A percentile compares a stretch with the other conserved stretches of the same genome.
phyloP scores from a whole-genome alignment of 139 green algal species.

The Chlamydomonas incerta region DNA sequence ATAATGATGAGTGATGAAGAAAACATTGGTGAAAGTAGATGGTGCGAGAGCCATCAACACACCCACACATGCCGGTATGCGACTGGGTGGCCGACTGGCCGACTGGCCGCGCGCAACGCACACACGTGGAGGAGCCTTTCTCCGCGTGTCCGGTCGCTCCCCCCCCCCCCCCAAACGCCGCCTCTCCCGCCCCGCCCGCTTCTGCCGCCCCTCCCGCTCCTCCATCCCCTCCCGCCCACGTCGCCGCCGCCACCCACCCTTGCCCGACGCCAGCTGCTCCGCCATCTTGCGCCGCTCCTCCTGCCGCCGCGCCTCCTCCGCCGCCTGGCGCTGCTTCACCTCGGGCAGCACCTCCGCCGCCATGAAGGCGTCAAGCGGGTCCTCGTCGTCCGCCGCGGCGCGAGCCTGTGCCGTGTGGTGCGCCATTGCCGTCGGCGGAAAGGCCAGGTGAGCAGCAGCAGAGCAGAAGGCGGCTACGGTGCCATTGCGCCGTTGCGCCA shows the following conservation, averaged over 20 bases:
- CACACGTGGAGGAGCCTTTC: too few species aligned
- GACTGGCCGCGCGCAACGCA: too few species aligned
- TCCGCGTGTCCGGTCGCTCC: too few species aligned
- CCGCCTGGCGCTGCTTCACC: conserved; percentile 73
- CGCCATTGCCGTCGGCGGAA: too few species aligned
- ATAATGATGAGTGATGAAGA: too few species aligned
- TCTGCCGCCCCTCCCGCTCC: not conserved
- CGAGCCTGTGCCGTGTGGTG: not conserved
- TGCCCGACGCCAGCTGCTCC: conserved; percentile 55
- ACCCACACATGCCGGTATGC: too few species aligned
- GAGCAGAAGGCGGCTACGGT: too few species aligned
- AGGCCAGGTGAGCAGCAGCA: too few species aligned
- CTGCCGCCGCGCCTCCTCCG: conserved; percentile 60
- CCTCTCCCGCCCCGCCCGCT: not conserved
- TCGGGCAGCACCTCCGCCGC: conserved; percentile 66
- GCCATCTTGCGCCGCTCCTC: conserved; percentile 63
- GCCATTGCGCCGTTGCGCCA: too few species aligned
- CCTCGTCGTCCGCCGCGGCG: conserved; percentile 71
- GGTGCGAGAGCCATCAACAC: too few species aligned
- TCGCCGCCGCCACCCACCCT: conserved; percentile 9
- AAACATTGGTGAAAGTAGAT: too few species aligned
- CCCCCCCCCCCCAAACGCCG: not conserved
- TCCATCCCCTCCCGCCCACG: not conserved
- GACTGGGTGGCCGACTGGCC: too few species aligned
- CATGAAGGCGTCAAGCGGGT: conserved; percentile 93